Evolutionary conservation across 2,329 filamentous ascomycete species (phyloP), one percentile per base, ranked within the genome.

Genomic region (Sporothrix curviconia): DNA sequence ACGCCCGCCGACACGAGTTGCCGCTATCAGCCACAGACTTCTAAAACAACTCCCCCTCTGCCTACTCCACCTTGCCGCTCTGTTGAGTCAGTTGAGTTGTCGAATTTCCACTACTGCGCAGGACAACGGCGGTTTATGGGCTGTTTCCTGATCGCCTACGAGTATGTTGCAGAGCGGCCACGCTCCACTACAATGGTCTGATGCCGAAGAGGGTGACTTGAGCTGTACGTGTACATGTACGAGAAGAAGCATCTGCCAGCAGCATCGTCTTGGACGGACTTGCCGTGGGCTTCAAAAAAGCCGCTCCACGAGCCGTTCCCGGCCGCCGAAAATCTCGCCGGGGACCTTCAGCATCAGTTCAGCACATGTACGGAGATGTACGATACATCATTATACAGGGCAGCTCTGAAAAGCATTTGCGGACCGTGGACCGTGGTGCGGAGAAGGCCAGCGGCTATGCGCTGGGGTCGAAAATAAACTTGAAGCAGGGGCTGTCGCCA

Each of bases 181-280:
- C 32, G 39, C 46, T 51, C 47, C 55, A 57, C 55, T 34, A 28
- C 39, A 30, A 43, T 57, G 47, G 55, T 46, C 55, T 52, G 55
- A 39, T 52, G 47, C 32, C 37, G 14, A 43, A 50, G 24, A 49
- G 42, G 44, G 30, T 28, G 34, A 39, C 17, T 24, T 19, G 22
- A 32, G 36, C 32, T 30, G 12, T 24, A 30, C 25, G 25, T 32
- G 24, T 47, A 46, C n/a, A n/a, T n/a, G n/a, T n/a, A n/a, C n/a
- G n/a, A n/a, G n/a, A n/a, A n/a, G n/a, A n/a, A n/a, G n/a, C n/a
- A n/a, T n/a, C n/a, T n/a, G n/a, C n/a, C n/a, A 44, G 42, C 30
- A 22, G 37, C 30, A 25, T 12, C 24, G 14, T 37, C 32, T 14
- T 50, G 6, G 32, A 25, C n/a, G n/a, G 14, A 15, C 44, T 17